These are phyloP conservation scores for Ceratocystis harringtonii DNA, from an alignment of 2,329 filamentous ascomycete species.

Conservation along the genomic window DNA sequence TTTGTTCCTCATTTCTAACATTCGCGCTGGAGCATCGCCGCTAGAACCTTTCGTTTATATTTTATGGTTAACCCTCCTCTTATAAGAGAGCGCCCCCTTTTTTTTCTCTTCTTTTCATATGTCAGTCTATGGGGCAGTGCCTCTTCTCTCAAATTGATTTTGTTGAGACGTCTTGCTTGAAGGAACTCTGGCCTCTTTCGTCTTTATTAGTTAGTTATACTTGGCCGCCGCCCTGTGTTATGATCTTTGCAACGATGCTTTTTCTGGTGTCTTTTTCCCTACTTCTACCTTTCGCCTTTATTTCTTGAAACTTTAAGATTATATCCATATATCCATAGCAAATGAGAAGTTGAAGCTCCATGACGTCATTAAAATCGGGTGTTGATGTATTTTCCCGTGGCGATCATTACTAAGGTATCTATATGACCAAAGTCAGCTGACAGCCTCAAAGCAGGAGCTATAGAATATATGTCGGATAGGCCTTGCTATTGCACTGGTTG, in stretches of 20 bases:
- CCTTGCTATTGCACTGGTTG: background rate
- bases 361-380: background rate
- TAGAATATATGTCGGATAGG: background rate
- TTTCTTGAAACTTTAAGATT: background rate
- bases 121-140: background rate
- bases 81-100: background rate
- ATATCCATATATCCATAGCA: background rate
- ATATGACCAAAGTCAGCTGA: background rate
- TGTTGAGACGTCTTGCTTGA: background rate
- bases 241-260: conserved; percentile 4
- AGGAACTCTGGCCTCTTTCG: background rate
- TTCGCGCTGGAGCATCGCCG: background rate
- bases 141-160: background rate
- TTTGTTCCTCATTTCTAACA: background rate
- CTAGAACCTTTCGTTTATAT: background rate
- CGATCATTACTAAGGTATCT: too few relatives aligned
- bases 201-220: background rate
- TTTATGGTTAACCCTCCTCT: background rate
- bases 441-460: background rate
- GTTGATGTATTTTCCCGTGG: background rate
- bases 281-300: background rate
- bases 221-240: background rate
- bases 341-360: background rate
- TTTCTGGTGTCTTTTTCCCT: conserved; percentile 7
- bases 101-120: background rate